These are phyloP conservation scores for Alternaria ventricosa DNA, from an alignment of 2,329 filamentous ascomycete species.

Conservation along the genomic window DNA sequence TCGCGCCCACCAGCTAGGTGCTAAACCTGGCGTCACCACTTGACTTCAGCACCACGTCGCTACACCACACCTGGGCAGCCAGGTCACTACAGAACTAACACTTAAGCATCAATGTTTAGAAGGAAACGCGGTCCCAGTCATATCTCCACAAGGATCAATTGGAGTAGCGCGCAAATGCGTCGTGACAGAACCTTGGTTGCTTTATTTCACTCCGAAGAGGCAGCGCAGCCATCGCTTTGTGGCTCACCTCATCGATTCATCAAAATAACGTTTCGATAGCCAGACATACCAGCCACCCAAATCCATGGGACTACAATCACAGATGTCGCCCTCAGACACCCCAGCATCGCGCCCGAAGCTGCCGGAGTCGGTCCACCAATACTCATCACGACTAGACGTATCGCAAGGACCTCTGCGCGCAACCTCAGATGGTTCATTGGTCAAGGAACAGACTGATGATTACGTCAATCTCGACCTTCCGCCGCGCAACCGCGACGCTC, in stretches of 20 bases:
- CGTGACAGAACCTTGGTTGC: not conserved
- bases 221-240: not conserved
- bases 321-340: not conserved
- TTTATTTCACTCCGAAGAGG: not conserved
- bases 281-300: not conserved
- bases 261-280: not conserved
- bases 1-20: not conserved
- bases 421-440: conserved; percentile 8
- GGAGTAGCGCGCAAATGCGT: not conserved
- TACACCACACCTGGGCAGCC: not conserved
- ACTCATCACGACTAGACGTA: conserved; percentile 1
- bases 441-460: conserved; percentile 11
- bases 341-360: not conserved
- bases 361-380: not conserved
- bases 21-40: not conserved
- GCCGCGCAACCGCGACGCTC: not conserved
- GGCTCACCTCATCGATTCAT: not conserved
- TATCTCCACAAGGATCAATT: not conserved
- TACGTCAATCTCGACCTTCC: conserved; percentile 14
- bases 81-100: not conserved
- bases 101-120: not conserved
- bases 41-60: not conserved
- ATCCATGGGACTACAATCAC: not conserved
- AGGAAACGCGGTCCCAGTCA: not conserved
- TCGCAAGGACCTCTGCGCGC: not conserved